phyloP scores from a whole-genome alignment of 2,329 filamentous ascomycete species.

The Beauveria sp. region DNA sequence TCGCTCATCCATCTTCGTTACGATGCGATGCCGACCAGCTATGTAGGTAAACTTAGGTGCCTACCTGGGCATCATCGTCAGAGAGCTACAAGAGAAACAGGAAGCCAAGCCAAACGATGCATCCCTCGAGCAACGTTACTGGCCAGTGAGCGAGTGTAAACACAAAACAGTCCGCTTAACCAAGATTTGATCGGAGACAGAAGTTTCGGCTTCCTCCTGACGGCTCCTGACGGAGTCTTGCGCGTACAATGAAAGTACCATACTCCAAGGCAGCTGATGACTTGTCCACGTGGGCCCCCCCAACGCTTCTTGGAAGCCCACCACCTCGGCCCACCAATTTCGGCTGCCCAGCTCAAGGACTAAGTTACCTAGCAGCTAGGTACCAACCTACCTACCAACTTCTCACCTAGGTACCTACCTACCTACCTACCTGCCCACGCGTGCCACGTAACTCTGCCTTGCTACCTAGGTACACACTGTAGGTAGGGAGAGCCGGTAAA shows the following conservation, averaged over 20 bases:
- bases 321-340: constrained; percentile 13
- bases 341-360: background rate
- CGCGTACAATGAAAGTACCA: background rate
- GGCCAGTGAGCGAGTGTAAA: background rate
- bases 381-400: too few species aligned
- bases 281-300: constrained; percentile 11
- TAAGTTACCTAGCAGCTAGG: too few species aligned
- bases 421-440: too few species aligned
- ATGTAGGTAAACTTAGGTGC: background rate
- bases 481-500: too few species aligned
- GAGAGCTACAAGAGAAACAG: too few species aligned
- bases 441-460: too few species aligned
- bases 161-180: background rate
- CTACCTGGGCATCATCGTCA: background rate
- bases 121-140: background rate
- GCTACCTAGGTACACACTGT: too few species aligned
- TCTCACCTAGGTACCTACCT: too few species aligned
- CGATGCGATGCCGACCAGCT: background rate
- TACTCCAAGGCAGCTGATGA: constrained; percentile 1
- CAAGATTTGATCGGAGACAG: too few species aligned
- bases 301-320: constrained; percentile 10
- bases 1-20: too few species aligned
- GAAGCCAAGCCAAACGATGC: background rate
- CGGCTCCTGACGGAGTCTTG: background rate
- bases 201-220: background rate